These are phyloP conservation scores for Lipomyces oligophaga DNA, from an alignment of 805 yeast genomes.

Conservation along the genomic window DNA sequence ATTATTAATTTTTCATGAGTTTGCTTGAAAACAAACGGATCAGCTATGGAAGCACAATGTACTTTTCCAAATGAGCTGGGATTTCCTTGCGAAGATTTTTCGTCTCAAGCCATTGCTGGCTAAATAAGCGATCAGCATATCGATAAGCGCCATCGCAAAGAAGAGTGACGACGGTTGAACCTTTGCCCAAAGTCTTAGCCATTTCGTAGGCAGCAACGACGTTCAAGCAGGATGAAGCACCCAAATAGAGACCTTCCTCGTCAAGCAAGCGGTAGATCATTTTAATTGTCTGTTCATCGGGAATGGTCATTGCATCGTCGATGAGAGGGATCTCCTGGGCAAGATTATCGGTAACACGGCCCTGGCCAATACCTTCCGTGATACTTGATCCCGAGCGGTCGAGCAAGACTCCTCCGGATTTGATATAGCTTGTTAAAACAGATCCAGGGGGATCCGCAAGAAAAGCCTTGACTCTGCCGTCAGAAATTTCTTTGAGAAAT, in stretches of 20 bases:
- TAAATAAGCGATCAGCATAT: conserved; percentile 76
- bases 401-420: conserved; percentile 60
- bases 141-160: conserved; percentile 70
- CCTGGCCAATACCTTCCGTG: conserved; percentile 96
- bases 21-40: too few relatives aligned
- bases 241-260: conserved; percentile 85
- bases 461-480: conserved; percentile 57
- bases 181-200: conserved; percentile 68
- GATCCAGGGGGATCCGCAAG: conserved; percentile 96
- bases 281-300: conserved; percentile 74
- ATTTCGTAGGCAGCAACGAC: conserved; percentile 83
- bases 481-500: conserved; percentile 65
- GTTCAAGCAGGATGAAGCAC: conserved; percentile 87
- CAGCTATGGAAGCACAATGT: conserved; percentile 48
- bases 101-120: conserved; percentile 67
- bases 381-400: conserved; percentile 79
- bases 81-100: conserved; percentile 60
- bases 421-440: conserved; percentile 72
- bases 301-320: conserved; percentile 75
- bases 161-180: conserved; percentile 81
- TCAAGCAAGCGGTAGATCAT: conserved; percentile 82
- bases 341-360: conserved; percentile 82
- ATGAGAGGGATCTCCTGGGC: conserved; percentile 64
- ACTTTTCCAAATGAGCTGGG: conserved; percentile 68
- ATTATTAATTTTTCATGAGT: too few relatives aligned